Percentiles rank a stretch among this genome's conserved stretches.
These are phyloP conservation scores for Speleostelium caveatum DNA, from an alignment of 78 protist species.

Conservation along the genomic window DNA sequence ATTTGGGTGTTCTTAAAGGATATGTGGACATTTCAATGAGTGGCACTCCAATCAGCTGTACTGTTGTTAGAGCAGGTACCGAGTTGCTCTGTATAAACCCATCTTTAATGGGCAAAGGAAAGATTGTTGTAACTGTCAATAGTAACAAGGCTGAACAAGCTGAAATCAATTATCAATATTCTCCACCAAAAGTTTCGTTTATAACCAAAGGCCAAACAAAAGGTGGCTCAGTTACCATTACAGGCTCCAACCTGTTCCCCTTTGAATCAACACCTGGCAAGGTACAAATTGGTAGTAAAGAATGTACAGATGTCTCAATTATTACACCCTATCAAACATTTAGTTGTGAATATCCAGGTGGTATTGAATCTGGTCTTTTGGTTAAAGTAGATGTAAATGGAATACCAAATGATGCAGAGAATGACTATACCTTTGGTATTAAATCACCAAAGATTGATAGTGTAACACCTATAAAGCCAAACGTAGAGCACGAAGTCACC, in stretches of 20 bases:
- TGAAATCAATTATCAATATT: not conserved
- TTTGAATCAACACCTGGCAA: not conserved
- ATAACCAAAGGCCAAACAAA: not conserved
- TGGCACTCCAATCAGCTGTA: not conserved
- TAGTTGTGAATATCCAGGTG: constrained; percentile 8
- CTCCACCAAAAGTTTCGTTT: not conserved
- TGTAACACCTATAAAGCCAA: not conserved
- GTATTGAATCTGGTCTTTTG: not conserved
- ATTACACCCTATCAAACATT: not conserved
- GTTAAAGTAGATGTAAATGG: not conserved
- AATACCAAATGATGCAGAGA: not conserved
- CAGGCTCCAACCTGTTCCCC: not conserved
- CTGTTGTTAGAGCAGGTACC: not conserved
- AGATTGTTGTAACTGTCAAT: not conserved
- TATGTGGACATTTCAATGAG: not conserved
- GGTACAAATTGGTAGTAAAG: not conserved
- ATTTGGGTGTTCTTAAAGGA: not conserved
- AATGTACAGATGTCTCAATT: not conserved
- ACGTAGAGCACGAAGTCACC: not conserved
- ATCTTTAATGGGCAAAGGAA: not conserved
- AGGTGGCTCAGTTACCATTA: not conserved
- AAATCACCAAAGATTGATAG: not conserved
- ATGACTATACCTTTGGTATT: not conserved
- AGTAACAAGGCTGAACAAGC: not conserved
- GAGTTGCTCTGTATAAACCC: not conserved